phyloP scores from a whole-genome alignment of 371 early-diverging fungal genomes.

The Nematocida ironsii region DNA sequence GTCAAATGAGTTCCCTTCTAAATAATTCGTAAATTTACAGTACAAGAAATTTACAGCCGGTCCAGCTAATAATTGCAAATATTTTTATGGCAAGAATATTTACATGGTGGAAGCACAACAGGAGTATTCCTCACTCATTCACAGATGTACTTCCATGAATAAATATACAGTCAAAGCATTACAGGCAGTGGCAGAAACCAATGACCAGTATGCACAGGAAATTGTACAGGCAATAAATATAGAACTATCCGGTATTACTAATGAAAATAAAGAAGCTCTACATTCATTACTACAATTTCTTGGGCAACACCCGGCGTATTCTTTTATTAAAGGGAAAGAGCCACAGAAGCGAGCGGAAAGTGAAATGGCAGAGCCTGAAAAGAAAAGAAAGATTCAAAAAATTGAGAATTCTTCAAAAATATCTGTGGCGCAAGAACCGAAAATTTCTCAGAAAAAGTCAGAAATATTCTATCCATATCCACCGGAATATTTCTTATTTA shows the following conservation, averaged over 20 bases:
- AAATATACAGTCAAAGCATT: conserved; percentile 43
- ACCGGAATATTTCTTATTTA: conserved; percentile 43
- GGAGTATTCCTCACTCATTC: conserved; percentile 32
- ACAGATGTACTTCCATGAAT: conserved; percentile 8
- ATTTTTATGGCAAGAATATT: conserved; percentile 16
- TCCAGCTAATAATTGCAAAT: background rate
- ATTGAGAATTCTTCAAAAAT: too few relatives aligned
- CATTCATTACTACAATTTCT: conserved; percentile 10
- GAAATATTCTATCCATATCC: conserved; percentile 38
- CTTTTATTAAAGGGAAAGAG: background rate
- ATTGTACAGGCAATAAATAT: conserved; percentile 27
- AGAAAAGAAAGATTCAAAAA: background rate
- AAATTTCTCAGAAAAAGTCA: background rate
- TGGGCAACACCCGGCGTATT: conserved; percentile 7
- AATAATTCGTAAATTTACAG: too few relatives aligned
- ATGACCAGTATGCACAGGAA: conserved; percentile 35
- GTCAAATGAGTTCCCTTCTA: too few relatives aligned
- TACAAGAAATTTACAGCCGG: too few relatives aligned
- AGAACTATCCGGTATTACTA: background rate
- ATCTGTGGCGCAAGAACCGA: background rate
- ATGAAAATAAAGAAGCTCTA: conserved; percentile 40
- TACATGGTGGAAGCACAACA: conserved; percentile 28
- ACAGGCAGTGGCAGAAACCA: conserved; percentile 49
- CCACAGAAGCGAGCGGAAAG: background rate
- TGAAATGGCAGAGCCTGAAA: background rate